phyloP scores from a whole-genome alignment of 2,329 filamentous ascomycete species.

The Ophiocordyceps polyrhachis-furcata region DNA sequence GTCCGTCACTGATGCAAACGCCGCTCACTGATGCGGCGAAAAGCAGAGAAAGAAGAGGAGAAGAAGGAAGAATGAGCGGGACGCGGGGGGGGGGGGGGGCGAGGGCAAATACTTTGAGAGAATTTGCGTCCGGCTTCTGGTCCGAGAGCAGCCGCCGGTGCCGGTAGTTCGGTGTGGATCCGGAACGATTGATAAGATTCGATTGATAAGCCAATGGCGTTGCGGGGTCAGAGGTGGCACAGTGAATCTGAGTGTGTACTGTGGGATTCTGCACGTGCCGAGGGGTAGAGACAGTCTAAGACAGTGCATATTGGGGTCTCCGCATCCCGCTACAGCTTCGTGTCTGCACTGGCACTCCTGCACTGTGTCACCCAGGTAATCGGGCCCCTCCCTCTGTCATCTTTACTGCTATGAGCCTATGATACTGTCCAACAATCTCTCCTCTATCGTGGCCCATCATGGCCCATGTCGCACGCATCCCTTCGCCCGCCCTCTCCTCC shows the following conservation, averaged over 20 bases:
- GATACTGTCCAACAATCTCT: neutral
- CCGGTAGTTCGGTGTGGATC: slow-evolving; percentile 13
- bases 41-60: neutral
- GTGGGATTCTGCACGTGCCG: neutral
- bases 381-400: neutral
- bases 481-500: slow-evolving; percentile 4
- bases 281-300: too few species aligned
- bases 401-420: too few species aligned
- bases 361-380: neutral
- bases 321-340: neutral
- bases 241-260: neutral
- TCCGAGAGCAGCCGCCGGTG: neutral
- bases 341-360: neutral
- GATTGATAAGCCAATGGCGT: slow-evolving; percentile 19
- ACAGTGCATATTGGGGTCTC: neutral
- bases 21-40: neutral
- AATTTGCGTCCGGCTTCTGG: neutral
- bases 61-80: neutral
- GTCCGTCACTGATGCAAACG: too few species aligned
- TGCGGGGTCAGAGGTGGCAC: neutral
- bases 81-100: too few species aligned
- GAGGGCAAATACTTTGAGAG: neutral
- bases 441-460: slow-evolving; percentile 5
- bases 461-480: slow-evolving; percentile 11
- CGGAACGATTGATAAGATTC: slow-evolving; percentile 31